Evolutionary conservation across 441 rosid genomes (phyloP).

Genomic region (Erodium moschatum): DNA sequence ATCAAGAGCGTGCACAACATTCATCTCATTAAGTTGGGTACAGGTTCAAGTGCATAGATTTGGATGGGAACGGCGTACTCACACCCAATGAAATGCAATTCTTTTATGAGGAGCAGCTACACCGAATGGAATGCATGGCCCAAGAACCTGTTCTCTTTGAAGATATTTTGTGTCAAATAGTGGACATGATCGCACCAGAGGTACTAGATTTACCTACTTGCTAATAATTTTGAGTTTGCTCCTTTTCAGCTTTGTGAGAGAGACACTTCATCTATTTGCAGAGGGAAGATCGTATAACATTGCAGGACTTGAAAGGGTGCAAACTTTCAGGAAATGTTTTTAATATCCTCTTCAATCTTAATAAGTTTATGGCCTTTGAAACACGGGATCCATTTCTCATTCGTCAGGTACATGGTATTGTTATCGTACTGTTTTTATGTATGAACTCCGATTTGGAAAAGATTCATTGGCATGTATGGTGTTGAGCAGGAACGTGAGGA

Average conservation of each 20-base stretch:
- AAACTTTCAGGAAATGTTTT: slow-evolving; percentile 55
- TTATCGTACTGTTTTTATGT: slow-evolving; percentile 11
- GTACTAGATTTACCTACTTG: slow-evolving; percentile 19
- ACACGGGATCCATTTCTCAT: slow-evolving; percentile 48
- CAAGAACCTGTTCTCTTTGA: slow-evolving; percentile 49
- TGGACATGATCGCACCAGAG: slow-evolving; percentile 60
- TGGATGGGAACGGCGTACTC: slow-evolving; percentile 51
- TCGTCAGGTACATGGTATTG: slow-evolving; percentile 36
- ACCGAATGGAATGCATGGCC: slow-evolving; percentile 63
- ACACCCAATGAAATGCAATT: slow-evolving; percentile 53
- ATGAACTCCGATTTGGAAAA: not conserved
- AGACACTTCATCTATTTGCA: slow-evolving; percentile 22
- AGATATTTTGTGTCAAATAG: slow-evolving; percentile 52
- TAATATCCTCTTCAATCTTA: slow-evolving; percentile 55
- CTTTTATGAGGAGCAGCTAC: slow-evolving; percentile 60
- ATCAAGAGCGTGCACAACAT: not conserved
- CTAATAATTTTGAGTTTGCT: not conserved
- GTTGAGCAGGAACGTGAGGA: slow-evolving; percentile 38
- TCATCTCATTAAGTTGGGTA: not conserved
- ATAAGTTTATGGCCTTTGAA: slow-evolving; percentile 54
- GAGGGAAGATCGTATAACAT: slow-evolving; percentile 47
- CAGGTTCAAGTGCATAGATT: slow-evolving; percentile 65
- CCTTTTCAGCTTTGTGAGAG: slow-evolving; percentile 6
- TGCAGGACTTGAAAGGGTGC: slow-evolving; percentile 44
- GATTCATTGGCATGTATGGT: not conserved